phyloP scores from a whole-genome alignment of 352 stramenopile species.

The Phytopythium vexans region DNA sequence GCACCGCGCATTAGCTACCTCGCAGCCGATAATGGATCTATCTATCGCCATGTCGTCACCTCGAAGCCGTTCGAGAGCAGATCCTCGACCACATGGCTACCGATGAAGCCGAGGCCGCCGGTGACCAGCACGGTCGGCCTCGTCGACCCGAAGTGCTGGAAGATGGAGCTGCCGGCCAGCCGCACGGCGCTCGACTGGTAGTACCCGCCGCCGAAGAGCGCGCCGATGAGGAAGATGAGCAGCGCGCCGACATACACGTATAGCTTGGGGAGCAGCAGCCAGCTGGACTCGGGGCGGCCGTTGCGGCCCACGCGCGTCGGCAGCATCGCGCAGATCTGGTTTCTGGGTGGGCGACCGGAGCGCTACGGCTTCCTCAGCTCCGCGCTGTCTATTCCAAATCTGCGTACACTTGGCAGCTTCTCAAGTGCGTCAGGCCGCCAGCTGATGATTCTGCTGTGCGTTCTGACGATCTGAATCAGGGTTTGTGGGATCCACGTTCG shows the following conservation, averaged over 20 bases:
- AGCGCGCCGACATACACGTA: conserved; percentile 47
- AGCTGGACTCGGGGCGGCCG: conserved; percentile 25
- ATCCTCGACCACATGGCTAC: conserved; percentile 62
- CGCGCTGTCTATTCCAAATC: too few relatives aligned
- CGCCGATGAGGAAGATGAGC: conserved; percentile 40
- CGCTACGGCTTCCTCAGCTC: background rate
- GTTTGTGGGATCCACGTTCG: too few relatives aligned
- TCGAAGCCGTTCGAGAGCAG: conserved; percentile 46
- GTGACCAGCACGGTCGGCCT: conserved; percentile 56
- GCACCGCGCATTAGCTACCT: background rate
- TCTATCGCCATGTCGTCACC: conserved; percentile 11
- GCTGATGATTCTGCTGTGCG: too few relatives aligned
- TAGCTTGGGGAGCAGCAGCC: conserved; percentile 39
- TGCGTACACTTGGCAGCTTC: too few relatives aligned
- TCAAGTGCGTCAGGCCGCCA: too few relatives aligned
- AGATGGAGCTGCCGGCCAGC: conserved; percentile 3
- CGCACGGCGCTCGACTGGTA: conserved; percentile 16
- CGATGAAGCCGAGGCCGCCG: conserved; percentile 60
- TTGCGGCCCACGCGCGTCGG: conserved; percentile 30
- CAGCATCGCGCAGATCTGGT: conserved; percentile 18
- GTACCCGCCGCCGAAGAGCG: conserved; percentile 42
- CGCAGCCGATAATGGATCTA: background rate
- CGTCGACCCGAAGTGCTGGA: conserved; percentile 15
- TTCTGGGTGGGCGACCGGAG: background rate
- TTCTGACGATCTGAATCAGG: too few relatives aligned